These are phyloP conservation scores for Globisporangium nagaii DNA, from an alignment of 352 stramenopile species.

Conservation along the genomic window DNA sequence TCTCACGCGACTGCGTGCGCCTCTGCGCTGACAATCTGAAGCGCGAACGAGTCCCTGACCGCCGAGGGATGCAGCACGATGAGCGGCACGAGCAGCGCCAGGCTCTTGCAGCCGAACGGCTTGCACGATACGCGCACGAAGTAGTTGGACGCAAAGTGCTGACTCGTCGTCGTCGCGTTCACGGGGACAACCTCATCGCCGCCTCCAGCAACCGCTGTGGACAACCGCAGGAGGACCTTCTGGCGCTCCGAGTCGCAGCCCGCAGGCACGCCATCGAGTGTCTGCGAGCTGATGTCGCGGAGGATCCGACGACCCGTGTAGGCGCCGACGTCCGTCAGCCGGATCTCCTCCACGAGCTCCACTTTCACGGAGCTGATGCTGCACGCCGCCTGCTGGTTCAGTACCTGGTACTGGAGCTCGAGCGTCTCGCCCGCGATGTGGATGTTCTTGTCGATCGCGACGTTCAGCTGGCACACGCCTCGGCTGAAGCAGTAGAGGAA, in stretches of 20 bases:
- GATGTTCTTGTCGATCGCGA: background rate
- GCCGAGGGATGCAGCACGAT: constrained; percentile 5
- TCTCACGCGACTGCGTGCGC: background rate
- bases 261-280: constrained; percentile 4
- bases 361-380: constrained; percentile 1
- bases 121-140: constrained; percentile 6
- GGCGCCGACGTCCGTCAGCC: constrained; percentile 3
- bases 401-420: constrained; percentile 8
- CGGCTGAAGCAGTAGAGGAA: constrained; percentile 9
- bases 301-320: constrained; percentile 1
- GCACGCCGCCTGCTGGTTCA: constrained; percentile 2
- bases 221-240: background rate
- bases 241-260: constrained; percentile 1
- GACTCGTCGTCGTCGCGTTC: constrained; percentile 3
- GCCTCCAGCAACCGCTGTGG: background rate
- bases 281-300: background rate
- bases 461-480: constrained; percentile 3
- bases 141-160: constrained; percentile 8
- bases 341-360: constrained; percentile 11
- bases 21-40: background rate
- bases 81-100: constrained; percentile 9
- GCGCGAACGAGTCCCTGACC: constrained; percentile 3
- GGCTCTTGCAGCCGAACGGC: constrained; percentile 1
- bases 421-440: constrained; percentile 2
- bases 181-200: background rate